These are phyloP conservation scores for Hericium coralloides DNA, from an alignment of 768 basidiomycete genomes.

Conservation along the genomic window DNA sequence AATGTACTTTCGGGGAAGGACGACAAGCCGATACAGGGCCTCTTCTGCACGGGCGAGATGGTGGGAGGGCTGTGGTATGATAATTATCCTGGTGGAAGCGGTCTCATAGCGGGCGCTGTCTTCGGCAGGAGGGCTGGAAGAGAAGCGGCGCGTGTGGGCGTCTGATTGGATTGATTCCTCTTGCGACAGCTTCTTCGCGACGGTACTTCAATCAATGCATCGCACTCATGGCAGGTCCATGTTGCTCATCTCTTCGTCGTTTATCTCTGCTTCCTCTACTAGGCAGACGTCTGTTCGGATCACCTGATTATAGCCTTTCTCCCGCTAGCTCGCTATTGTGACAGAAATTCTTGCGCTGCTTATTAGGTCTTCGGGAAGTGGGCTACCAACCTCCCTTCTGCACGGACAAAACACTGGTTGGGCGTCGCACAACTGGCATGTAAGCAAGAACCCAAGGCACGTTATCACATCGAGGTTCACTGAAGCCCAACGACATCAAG, in stretches of 20 bases:
- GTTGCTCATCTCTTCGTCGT: conserved; percentile 11
- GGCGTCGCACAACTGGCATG: too few relatives aligned
- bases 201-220: too few relatives aligned
- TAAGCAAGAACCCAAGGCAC: too few relatives aligned
- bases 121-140: conserved; percentile 51
- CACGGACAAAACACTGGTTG: too few relatives aligned
- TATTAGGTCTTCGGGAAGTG: too few relatives aligned
- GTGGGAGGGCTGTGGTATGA: conserved; percentile 53
- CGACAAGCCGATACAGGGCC: conserved; percentile 36
- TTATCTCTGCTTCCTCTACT: background rate
- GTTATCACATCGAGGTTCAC: too few relatives aligned
- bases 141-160: conserved; percentile 27
- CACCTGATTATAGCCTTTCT: background rate
- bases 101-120: conserved; percentile 55
- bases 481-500: too few relatives aligned
- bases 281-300: too few relatives aligned
- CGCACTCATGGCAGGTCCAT: background rate
- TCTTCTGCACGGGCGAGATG: conserved; percentile 65
- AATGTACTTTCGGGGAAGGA: conserved; percentile 37
- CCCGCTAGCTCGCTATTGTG: conserved; percentile 17
- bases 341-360: conserved; percentile 14
- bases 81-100: conserved; percentile 67
- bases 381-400: too few relatives aligned
- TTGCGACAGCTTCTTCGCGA: too few relatives aligned
- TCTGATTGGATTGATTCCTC: too few relatives aligned